phyloP scores from a whole-genome alignment of 257 asterid genomes.

The Primulina huaijiensis region DNA sequence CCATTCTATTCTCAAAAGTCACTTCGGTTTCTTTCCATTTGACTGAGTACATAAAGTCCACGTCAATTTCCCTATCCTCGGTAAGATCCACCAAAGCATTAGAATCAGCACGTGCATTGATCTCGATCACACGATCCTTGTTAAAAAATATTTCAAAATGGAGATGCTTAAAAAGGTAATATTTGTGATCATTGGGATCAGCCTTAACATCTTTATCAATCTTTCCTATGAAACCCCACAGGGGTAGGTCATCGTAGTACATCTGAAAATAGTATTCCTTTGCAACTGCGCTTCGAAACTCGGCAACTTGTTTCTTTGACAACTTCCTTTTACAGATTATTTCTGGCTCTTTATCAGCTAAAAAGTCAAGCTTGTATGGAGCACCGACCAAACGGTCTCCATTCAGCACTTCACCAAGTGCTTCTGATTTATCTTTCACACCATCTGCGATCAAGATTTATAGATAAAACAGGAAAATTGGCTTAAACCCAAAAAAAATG shows the following conservation, averaged over 20 bases:
- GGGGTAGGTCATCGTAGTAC: conserved; percentile 79
- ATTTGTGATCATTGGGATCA: conserved; percentile 63
- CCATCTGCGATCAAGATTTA: conserved; percentile 39
- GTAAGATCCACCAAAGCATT: conserved; percentile 62
- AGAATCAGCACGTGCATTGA: conserved; percentile 67
- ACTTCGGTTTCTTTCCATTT: conserved; percentile 61
- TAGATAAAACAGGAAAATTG: background rate
- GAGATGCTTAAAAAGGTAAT: conserved; percentile 26
- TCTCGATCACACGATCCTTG: conserved; percentile 70
- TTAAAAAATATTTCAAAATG: conserved; percentile 57
- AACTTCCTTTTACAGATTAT: conserved; percentile 49
- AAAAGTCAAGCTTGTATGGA: conserved; percentile 68
- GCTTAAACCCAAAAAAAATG: background rate
- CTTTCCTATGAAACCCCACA: conserved; percentile 78
- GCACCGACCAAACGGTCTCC: conserved; percentile 72
- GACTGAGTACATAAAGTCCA: conserved; percentile 53
- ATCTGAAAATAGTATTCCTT: conserved; percentile 76
- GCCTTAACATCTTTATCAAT: conserved; percentile 61
- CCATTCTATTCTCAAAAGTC: conserved; percentile 71
- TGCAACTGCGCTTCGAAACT: conserved; percentile 56
- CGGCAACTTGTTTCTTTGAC: conserved; percentile 52
- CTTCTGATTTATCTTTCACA: conserved; percentile 73
- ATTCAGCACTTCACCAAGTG: conserved; percentile 65
- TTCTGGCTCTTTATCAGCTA: conserved; percentile 54
- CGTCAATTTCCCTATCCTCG: conserved; percentile 58